Evolutionary conservation across 164 flowering plant species (phyloP), one percentile per base, ranked within the genome.

Genomic region (Aristolochia californica): DNA sequence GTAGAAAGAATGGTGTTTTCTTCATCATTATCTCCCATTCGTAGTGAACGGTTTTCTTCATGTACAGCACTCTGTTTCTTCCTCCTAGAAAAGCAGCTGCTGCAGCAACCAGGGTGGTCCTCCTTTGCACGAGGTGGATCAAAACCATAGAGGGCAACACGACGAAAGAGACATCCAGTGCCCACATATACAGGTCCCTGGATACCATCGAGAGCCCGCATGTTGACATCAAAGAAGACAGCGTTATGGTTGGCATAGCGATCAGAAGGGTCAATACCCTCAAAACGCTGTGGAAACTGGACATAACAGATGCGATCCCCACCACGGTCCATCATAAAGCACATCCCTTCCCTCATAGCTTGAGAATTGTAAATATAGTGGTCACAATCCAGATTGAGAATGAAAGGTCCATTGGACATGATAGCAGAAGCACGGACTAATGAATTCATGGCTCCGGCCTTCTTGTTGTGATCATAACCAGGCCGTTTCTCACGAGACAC

Each of bases 391-490:
- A 87, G 74, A 62, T 87, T 87, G 52, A 87, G 87, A 13, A 87
- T 84, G 68, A 88, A 85, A 0, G 93, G 81, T 0, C 96, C 93
- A 28, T 88, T 88, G 7, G 96, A 88, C 45, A 85, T 48, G 24
- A 88, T 54, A 0, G 93, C 85, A 0, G 88, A 85, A 8, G 87
- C 66, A 30, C 96, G 72, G 4, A 88, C 90, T 45, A 88, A 61
- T 0, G 85, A 83, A 38, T 88, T 88, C 96, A 88, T 88, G 48
- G 96, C 93, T 2, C 96, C 96, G 0, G 96, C 96, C 69, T 88
- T 88, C 79, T 88, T 88, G 76, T 88, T 88, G 63, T 72, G 76
- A 50, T 72, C 72, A 22, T 72, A 72, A 5, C 72, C 76, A 7
- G 76, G 67, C 10, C 76, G 65, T 53, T 72, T 72, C 68, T 72